Evolutionary conservation across 2,329 filamentous ascomycete genomes (phyloP).

Genomic region (Fusarium sp.): DNA sequence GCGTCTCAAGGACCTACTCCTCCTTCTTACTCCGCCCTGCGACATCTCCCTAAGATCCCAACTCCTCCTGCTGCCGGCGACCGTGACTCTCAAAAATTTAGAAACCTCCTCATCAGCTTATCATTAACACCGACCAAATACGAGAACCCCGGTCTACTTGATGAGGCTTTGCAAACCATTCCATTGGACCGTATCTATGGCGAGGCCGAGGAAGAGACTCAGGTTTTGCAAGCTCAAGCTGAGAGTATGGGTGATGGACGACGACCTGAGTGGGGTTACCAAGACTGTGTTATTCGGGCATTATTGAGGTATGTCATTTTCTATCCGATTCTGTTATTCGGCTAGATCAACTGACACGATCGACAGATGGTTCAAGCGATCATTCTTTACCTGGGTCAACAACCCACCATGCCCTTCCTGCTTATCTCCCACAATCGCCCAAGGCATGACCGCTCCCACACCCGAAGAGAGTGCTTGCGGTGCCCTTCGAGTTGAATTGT

Average conservation of each 20-base stretch:
- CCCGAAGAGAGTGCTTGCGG: constrained; percentile 91
- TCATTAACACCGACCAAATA: constrained; percentile 92
- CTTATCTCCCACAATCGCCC: constrained; percentile 82
- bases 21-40: constrained; percentile 62
- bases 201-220: constrained; percentile 92
- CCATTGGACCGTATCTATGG: constrained; percentile 92
- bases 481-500: constrained; percentile 88
- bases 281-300: constrained; percentile 93
- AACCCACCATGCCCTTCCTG: constrained; percentile 90
- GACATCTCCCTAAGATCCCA: constrained; percentile 70
- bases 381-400: constrained; percentile 97
- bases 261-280: constrained; percentile 93
- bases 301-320: constrained; percentile 75
- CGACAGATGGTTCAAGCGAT: constrained; percentile 85
- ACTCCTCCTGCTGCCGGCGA: constrained; percentile 77
- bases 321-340: not conserved
- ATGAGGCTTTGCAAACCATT: constrained; percentile 88
- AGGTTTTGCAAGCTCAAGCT: constrained; percentile 88
- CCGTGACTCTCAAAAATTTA: constrained; percentile 77
- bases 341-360: constrained; percentile 32
- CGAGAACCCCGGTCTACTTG: constrained; percentile 93
- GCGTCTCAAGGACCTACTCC: constrained; percentile 60
- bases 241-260: constrained; percentile 85
- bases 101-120: constrained; percentile 84
- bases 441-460: constrained; percentile 85